Percentiles rank a stretch among this genome's conserved stretches.
phyloP scores from a whole-genome alignment of 2,329 filamentous ascomycete genomes.

The Microascus cirrosus region DNA sequence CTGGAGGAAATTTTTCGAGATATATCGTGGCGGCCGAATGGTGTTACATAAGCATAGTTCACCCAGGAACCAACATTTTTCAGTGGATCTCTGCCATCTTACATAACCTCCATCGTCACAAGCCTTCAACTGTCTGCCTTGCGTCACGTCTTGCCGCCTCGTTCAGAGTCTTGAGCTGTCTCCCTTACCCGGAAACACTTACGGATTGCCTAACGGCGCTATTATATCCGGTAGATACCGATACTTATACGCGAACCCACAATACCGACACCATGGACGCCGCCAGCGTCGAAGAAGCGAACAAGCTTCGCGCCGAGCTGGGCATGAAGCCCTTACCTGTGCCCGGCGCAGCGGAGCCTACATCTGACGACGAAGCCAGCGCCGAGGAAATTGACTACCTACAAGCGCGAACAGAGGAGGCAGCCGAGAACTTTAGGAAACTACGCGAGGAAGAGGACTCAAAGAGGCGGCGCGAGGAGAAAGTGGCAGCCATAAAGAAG shows the following conservation, averaged over 20 bases:
- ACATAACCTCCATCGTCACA: background rate
- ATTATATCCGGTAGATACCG: background rate
- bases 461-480: conserved; percentile 69
- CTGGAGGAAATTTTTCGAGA: background rate
- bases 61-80: background rate
- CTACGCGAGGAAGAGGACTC: conserved; percentile 59
- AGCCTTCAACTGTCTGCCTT: background rate
- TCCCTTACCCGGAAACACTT: background rate
- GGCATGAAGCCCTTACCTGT: conserved; percentile 85
- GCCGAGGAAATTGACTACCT: conserved; percentile 68
- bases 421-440: conserved; percentile 62
- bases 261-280: conserved; percentile 41
- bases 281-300: conserved; percentile 82
- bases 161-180: background rate
- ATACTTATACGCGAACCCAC: background rate
- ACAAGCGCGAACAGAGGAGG: conserved; percentile 64
- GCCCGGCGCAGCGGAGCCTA: conserved; percentile 45
- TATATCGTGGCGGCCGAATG: background rate
- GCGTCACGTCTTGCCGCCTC: background rate
- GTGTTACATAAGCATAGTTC: background rate
- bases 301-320: conserved; percentile 79
- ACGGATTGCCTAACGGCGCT: background rate
- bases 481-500: conserved; percentile 73
- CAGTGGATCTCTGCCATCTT: background rate
- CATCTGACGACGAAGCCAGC: conserved; percentile 31